Evolutionary conservation across 306 rosid genomes (phyloP), one percentile per base, ranked within the genome.

Genomic region (Cicer yamashitae): DNA sequence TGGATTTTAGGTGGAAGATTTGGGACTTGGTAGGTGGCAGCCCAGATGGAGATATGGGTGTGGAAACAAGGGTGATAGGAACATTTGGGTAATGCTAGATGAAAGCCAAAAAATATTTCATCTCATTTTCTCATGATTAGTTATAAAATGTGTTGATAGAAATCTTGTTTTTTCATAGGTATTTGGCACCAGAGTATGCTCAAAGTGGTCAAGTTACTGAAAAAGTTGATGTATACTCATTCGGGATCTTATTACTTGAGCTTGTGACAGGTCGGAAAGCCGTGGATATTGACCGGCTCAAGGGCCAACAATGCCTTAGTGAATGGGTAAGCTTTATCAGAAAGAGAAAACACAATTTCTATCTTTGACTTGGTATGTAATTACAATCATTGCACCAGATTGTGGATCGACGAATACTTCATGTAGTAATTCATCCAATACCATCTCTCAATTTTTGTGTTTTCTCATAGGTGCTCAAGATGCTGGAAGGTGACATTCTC

Each of bases 1-100:
- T 79, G 80, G 68, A 82, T 80, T 63, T 67, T 79, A 94, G 98
- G 98, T 94, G 15, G 98, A 97, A 83, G 99, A 94, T 89, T 94
- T 94, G 57, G 99, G 99, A 78, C 92, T 94, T 50, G 99, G 97
- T 39, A 89, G 99, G 87, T 94, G 99, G 97, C 96, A 92, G 76
- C n/a, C 99, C 99, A 10, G 96, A 94, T 76, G 97, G 99, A 46
- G 90, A 89, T 50, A 79, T 83, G 82, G 97, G 90, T 51, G 97
- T 91, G 58, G 97, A 94, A 82, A 94, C 99, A 7, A 86, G 99
- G 85, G 92, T 94, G 67, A 87, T 94, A 10, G 99, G 99, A 80
- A 92, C 96, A 74, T 94, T 94, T 72, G 97, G 97, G 99, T 94
- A 87, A 51, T 50, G 34, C 70, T 7, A 40, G 17, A 56, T 30